A percentile compares a stretch with the other conserved stretches of the same genome.
phyloP scores from a whole-genome alignment of 2,329 filamentous ascomycete species.

The Colletotrichum sp. region DNA sequence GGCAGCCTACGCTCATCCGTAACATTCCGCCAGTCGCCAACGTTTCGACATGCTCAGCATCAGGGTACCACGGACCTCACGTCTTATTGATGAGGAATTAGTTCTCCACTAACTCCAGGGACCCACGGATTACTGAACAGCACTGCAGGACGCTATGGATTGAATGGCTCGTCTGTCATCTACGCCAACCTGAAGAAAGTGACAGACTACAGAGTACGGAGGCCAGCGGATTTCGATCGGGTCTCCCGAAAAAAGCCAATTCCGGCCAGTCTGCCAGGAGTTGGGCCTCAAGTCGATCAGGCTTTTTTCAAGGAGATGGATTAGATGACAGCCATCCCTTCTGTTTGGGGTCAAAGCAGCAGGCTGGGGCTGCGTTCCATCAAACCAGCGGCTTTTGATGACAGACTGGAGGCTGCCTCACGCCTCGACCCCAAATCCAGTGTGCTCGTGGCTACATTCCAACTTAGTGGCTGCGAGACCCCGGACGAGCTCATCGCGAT shows the following conservation, averaged over 20 bases:
- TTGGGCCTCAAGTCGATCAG: background rate
- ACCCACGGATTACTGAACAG: conserved; percentile 8
- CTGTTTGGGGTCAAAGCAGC: background rate
- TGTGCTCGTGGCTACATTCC: background rate
- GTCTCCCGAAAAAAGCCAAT: background rate
- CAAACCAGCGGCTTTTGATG: background rate
- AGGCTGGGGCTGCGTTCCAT: background rate
- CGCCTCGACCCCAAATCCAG: background rate
- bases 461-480: background rate
- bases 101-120: background rate
- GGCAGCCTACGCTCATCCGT: background rate
- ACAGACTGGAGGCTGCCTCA: background rate
- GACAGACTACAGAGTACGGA: background rate
- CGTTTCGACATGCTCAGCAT: background rate
- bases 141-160: background rate
- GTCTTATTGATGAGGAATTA: background rate
- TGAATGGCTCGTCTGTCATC: background rate
- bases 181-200: background rate
- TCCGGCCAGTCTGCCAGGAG: background rate
- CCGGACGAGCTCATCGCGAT: background rate
- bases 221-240: background rate
- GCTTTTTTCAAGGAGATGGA: background rate
- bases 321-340: background rate
- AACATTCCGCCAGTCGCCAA: background rate
- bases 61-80: background rate